Base-by-base conservation (phyloP, 306 rosid species). In the Medicago ruthenica region DNA sequence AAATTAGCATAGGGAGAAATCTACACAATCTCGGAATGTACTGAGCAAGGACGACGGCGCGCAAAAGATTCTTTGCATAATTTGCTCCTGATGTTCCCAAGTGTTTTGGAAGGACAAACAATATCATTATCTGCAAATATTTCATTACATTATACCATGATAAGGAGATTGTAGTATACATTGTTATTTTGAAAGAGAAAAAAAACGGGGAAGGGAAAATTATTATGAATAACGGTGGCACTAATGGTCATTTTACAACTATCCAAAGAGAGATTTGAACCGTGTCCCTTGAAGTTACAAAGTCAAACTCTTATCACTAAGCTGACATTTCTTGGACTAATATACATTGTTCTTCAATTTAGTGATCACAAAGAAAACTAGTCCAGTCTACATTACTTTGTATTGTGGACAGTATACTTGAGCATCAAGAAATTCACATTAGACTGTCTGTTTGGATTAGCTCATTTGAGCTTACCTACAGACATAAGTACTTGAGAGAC, bases 21-120 rank as follows among this genome's bases (percentile, higher is more conserved):
- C 98, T 88, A 75, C 15, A 89, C 85, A 91, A 76, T 75, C 93
- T 89, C 68, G 98, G 98, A 57, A 86, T 65, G 59, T 85, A 88
- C 83, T 91, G 98, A 76, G 75, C 83, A 76, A 88, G 89, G 81
- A 93, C 37, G 8, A 85, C 84, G 4, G 57, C 60, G 10, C 87
- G 91, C 65, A 93, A 73, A 68, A 91, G 76, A 75, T 89, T 85
- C 76, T 88, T 89, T 5, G 93, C 96, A 70, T 81, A 71, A 73
- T 86, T 91, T 83, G 93, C 98, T 84, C 96, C 92, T 18, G 90
- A 83, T 71, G 75, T 44, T 66, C 85, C 92, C 84, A 85, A 51
- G 75, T 76, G 63, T 13, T 9, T 6, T 60, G 88, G 93, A 36
- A 91, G 71, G 73, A 86, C 67, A 47, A 88, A 12, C 76, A 85